These are phyloP conservation scores for Pseudomicrostroma phylloplanum DNA, from an alignment of 1,284 basidiomycete species.

Conservation along the genomic window DNA sequence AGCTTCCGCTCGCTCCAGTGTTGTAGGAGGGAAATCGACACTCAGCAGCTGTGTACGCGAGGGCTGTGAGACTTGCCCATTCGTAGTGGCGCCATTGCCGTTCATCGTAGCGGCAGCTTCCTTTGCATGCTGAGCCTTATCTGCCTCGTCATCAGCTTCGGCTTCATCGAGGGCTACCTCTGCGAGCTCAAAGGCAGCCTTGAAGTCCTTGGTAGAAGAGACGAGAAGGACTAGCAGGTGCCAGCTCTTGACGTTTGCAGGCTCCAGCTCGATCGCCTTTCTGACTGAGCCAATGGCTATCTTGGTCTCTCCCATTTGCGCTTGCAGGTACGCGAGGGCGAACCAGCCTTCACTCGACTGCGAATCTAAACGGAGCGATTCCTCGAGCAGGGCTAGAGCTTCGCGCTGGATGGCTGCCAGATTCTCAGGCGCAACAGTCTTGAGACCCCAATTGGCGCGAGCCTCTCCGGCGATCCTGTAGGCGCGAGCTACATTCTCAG, in stretches of 20 bases:
- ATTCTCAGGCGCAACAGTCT: not conserved
- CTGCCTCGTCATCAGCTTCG: slow-evolving; percentile 38
- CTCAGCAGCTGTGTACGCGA: slow-evolving; percentile 54
- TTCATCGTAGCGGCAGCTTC: not conserved
- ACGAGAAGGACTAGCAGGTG: slow-evolving; percentile 81
- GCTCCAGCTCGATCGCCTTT: slow-evolving; percentile 66
- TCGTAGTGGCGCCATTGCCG: not conserved
- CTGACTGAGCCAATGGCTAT: slow-evolving; percentile 67
- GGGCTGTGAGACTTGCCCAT: slow-evolving; percentile 14
- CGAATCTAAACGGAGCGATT: slow-evolving; percentile 59
- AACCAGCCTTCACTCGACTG: slow-evolving; percentile 64
- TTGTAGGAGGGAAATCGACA: slow-evolving; percentile 56
- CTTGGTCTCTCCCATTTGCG: slow-evolving; percentile 65
- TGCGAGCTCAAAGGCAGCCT: slow-evolving; percentile 68
- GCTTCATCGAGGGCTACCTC: slow-evolving; percentile 58
- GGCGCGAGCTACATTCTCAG: not conserved
- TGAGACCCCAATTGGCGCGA: not conserved
- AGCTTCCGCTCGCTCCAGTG: slow-evolving; percentile 66
- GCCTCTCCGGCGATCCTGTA: not conserved
- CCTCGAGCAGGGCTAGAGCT: slow-evolving; percentile 60
- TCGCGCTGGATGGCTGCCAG: slow-evolving; percentile 55
- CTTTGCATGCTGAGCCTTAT: slow-evolving; percentile 8
- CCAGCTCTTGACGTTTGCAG: slow-evolving; percentile 74
- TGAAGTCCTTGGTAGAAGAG: slow-evolving; percentile 73
- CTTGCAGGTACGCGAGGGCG: slow-evolving; percentile 52